Base-by-base conservation (phyloP, 768 basidiomycete species). In the Bullera alba region DNA sequence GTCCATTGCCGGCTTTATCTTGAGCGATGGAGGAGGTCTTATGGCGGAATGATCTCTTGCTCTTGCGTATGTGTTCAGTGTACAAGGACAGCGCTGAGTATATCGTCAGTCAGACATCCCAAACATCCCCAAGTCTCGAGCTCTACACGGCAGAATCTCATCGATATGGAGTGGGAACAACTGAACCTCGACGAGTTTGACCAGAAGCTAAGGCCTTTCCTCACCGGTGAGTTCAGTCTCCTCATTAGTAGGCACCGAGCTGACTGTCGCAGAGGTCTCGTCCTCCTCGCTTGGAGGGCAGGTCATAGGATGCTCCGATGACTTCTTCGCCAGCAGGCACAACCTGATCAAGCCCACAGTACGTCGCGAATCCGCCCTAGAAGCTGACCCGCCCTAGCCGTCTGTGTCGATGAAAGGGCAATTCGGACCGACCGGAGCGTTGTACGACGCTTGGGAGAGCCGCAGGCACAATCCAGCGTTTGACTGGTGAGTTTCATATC, bases 361-460 rank as follows among this genome's bases (percentile, higher is more conserved):
- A 54, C 61, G 79, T 67, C 34, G 15, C 23, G 22, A 15, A 22
- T 25, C 1, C 27, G 6, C 46, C 8, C 12, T 14, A 37, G 4
- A 36, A 35, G 16, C 5, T 48, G 15, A 22, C 44, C 17, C 37
- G 5, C 23, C 23, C 14, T 57, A 95, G 91, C 86, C 92, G 5
- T 82, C 92, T 21, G 80, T 79, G 3, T 88, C 84, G 58, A 74
- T 95, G 67, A 91, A 92, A 72, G 95, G 95, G n/a, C 88, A 91
- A 60, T 99, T 91, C 61, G 93, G 93, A 5, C 87, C 90, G 2
- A 93, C 91, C 35, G 95, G 95, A 21, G 93, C 93, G 0, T 74
- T 96, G 21, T 97, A 79, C 72, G 87, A 84, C 57, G 95, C 92
- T 46, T 99, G 95, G 95, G 95, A 99, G 71, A 80, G 79, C 23